Evolutionary conservation across 2,329 filamentous ascomycete genomes (phyloP), one percentile per base, ranked within the genome.

Genomic region (Fusarium sp.): DNA sequence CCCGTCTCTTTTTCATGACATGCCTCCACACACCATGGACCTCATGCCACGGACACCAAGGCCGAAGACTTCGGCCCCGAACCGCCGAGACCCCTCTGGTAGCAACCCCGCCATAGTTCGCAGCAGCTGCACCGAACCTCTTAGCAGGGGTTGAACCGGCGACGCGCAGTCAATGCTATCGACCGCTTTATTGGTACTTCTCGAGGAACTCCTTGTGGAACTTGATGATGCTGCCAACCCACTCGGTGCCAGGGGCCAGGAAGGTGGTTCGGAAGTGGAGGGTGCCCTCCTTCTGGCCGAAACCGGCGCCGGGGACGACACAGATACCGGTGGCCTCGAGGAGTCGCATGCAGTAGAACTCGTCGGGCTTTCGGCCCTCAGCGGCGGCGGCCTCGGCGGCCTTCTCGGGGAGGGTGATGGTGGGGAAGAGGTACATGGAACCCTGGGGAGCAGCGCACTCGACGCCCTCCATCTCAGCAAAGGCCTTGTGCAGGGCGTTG

Each of bases 351-450:
- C 93, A 95, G 88, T 99, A 99, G 86, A 97, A 98, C 84, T 98
- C 96, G 80, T 99, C 97, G 2, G 96, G 86, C 14, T 88, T 87
- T 80, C 93, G 93, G 78, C 91, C 91, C 82, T 95, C 94, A 71
- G 92, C 85, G 80, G 87, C 83, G 39, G 97, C 97, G 18, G 94
- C 94, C 75, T 92, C 92, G 72, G 92, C 84, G 45, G 95, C 97
- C 85, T 94, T 94, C 27, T 85, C 78, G 2, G 97, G 91, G 27
- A 99, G 87, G 37, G 87, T 91, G 85, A 99, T 97, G 78, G 94
- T 97, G 27, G 97, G 97, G 91, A 98, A 99, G 80, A 99, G 93
- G 87, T 99, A 99, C 97, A 99, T 99, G 82, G 94, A 93, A 70
- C 97, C 97, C 89, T 98, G 94, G 66, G 97, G 97, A 77, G 91